Evolutionary conservation across 345 rosid genomes (phyloP), one percentile per base, ranked within the genome.

Genomic region (Rhodomyrtus tomentosa): DNA sequence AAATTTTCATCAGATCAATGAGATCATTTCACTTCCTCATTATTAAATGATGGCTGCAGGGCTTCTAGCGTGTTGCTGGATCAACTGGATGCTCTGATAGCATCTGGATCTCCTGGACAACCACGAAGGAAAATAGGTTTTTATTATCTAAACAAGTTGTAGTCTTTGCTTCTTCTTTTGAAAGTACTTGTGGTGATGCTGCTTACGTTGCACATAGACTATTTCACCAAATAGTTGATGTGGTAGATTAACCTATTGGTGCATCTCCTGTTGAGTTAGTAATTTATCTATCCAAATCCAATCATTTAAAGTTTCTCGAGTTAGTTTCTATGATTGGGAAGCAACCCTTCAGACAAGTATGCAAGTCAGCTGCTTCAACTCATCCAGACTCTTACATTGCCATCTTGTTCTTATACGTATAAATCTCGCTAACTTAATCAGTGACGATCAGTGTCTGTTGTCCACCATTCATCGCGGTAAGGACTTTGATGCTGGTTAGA

Each of bases 121-220:
- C 97, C 90, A 83, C 91, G 95, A 50, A 92, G 95, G 88, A 94
- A 93, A 87, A 81, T 91, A 89, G 99, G 99, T 96, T 58, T 59
- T 90, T 86, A 84, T 82, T 84, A 27, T 68, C 45, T 68, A 18
- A 68, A 68, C 25, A 68, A 36, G 0, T 68, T 68, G 25, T 38
- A 32, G 40, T 68, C 24, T 68, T 68, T 68, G 22, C 79, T 8
- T 10, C 56, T 81, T 38, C 83, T 27, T 50, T 81, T 22, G 7
- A 32, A 81, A 48, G 52, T 81, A n/a, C 16, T 42, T 18, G 58
- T 7, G 13, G 40, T 7, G 16, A 50, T 49, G 40, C 82, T 49
- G 50, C 55, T 50, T 50, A 29, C 27, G 42, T 81, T 81, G 8
- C 55, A n/a, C 55, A 9, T 68, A 3, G 45, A 68, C 76, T 32